A percentile compares a stretch with the other conserved stretches of the same genome.
Evolutionary conservation across 495 filamentous ascomycete genomes (phyloP).

Genomic region (Aspergillus bridgeri): DNA sequence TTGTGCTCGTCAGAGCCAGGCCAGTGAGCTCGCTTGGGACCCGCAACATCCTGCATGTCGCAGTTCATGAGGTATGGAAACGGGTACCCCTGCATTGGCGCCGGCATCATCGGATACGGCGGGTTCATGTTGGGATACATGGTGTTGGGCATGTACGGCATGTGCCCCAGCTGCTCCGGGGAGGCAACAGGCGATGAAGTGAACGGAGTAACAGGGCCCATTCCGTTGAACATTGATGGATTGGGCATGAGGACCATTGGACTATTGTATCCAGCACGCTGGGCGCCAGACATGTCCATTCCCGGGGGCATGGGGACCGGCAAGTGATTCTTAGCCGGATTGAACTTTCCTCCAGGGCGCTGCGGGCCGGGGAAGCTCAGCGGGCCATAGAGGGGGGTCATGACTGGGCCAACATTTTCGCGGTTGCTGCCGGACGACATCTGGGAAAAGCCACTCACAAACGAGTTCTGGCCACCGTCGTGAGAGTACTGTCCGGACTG

Average conservation of each 20-base stretch:
- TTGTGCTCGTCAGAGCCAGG: constrained; percentile 28
- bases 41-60: neutral
- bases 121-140: constrained; percentile 19
- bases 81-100: constrained; percentile 23
- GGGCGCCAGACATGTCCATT: constrained; percentile 27
- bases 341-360: constrained; percentile 25
- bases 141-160: constrained; percentile 27
- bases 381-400: constrained; percentile 22
- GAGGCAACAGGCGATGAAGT: constrained; percentile 15
- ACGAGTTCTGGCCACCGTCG: constrained; percentile 3
- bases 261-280: constrained; percentile 26
- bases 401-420: constrained; percentile 15
- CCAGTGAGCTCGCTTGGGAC: neutral
- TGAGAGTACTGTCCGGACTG: constrained; percentile 24
- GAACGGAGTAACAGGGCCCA: constrained; percentile 26
- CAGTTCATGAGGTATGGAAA: constrained; percentile 31
- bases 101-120: constrained; percentile 12
- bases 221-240: constrained; percentile 22
- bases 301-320: constrained; percentile 25
- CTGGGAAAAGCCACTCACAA: neutral
- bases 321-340: constrained; percentile 20
- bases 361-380: constrained; percentile 28
- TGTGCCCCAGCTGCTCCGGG: constrained; percentile 31
- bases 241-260: constrained; percentile 32
- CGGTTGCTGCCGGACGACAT: neutral